These are phyloP conservation scores for Beauveria asiatica DNA, from an alignment of 2,329 filamentous ascomycete species.

Conservation along the genomic window DNA sequence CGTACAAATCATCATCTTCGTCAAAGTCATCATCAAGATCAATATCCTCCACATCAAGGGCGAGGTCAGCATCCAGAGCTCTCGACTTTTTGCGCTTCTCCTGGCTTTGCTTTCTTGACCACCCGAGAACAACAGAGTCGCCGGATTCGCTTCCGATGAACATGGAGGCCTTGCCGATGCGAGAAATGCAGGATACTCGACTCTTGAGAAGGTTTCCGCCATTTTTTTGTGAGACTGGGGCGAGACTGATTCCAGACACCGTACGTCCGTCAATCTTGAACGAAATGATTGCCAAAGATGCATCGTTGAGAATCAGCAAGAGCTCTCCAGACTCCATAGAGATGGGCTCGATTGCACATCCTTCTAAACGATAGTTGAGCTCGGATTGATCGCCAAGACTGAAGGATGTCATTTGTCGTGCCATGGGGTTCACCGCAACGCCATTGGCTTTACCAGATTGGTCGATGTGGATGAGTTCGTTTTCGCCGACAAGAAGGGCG, in stretches of 20 bases:
- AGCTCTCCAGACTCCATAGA: constrained; percentile 73
- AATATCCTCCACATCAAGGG: constrained; percentile 41
- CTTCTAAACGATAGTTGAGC: constrained; percentile 71
- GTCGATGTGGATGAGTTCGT: constrained; percentile 91
- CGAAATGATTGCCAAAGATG: constrained; percentile 63
- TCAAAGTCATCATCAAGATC: constrained; percentile 51
- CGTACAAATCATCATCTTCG: constrained; percentile 52
- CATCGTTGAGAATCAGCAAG: constrained; percentile 70
- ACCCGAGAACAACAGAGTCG: constrained; percentile 75
- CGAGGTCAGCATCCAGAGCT: constrained; percentile 44
- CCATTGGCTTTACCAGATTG: constrained; percentile 91
- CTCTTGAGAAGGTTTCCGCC: constrained; percentile 56
- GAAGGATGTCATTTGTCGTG: constrained; percentile 74
- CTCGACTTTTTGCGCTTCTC: constrained; percentile 58
- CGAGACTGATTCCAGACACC: constrained; percentile 77
- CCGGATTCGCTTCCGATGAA: constrained; percentile 82
- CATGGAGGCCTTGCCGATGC: constrained; percentile 57
- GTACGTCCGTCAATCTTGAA: constrained; percentile 87
- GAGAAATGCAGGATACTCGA: constrained; percentile 60
- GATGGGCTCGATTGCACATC: constrained; percentile 67
- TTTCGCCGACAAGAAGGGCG: constrained; percentile 74
- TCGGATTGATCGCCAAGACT: constrained; percentile 79
- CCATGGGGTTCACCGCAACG: constrained; percentile 86
- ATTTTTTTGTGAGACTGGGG: constrained; percentile 50
- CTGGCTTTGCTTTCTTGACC: constrained; percentile 58